Evolutionary conservation across 2,329 filamentous ascomycete species (phyloP).

Genomic region (Colletotrichum lentis): DNA sequence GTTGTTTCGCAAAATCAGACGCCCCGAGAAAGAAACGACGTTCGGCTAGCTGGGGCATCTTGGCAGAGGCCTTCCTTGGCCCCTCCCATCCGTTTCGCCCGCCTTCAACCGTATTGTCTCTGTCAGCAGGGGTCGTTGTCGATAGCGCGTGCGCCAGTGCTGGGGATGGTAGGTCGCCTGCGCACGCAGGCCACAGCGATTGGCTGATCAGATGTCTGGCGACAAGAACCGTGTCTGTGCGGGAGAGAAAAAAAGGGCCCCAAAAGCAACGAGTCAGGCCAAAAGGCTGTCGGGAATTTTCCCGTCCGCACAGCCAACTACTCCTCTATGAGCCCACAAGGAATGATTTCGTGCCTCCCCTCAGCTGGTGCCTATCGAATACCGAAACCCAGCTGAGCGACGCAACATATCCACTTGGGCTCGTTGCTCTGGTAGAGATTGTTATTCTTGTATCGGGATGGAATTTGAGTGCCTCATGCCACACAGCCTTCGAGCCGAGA

Average conservation of each 20-base stretch:
- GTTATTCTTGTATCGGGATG: not conserved
- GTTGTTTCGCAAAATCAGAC: conserved; percentile 22
- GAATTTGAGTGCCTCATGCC: not conserved
- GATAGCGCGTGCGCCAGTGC: conserved; percentile 32
- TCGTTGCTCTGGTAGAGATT: not conserved
- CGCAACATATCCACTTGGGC: not conserved
- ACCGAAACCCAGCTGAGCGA: conserved; percentile 12
- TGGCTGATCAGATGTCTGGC: conserved; percentile 27
- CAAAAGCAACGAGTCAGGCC: conserved; percentile 29
- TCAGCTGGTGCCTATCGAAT: conserved; percentile 14
- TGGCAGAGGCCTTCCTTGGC: conserved; percentile 29
- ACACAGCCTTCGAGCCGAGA: conserved; percentile 5
- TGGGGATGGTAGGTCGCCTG: conserved; percentile 27
- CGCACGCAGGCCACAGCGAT: conserved; percentile 22
- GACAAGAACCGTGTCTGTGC: conserved; percentile 37
- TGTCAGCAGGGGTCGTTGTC: conserved; percentile 22
- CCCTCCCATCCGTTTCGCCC: conserved; percentile 34
- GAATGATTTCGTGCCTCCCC: conserved; percentile 14
- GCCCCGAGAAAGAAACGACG: conserved; percentile 21
- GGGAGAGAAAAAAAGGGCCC: not conserved
- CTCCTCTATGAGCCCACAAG: not conserved
- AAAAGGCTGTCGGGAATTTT: conserved; percentile 31
- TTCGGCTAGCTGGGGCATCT: conserved; percentile 24
- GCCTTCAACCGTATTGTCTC: conserved; percentile 29
- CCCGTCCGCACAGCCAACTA: conserved; percentile 14